Percentiles rank a stretch among this genome's conserved stretches.
Conservation (phyloP, 495 filamentous ascomycete genomes). For the Usnea hakonensis region DNA sequence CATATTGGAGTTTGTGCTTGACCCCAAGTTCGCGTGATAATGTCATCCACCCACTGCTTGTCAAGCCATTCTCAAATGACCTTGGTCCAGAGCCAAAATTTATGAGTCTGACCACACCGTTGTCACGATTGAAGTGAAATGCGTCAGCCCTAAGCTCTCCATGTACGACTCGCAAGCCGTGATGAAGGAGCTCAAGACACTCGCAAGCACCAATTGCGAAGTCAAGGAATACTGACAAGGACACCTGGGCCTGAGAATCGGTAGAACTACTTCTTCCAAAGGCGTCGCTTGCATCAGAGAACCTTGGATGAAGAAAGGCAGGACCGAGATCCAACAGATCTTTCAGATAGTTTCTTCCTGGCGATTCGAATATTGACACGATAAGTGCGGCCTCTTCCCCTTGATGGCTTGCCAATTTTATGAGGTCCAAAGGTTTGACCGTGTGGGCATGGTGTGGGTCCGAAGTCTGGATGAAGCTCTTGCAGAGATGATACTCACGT, state of each 20-base stretch:
- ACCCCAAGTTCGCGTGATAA: slow-evolving; percentile 72
- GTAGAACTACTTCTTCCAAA: slow-evolving; percentile 25
- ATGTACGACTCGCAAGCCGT: slow-evolving; percentile 73
- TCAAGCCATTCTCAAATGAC: slow-evolving; percentile 81
- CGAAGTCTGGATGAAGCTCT: slow-evolving; percentile 57
- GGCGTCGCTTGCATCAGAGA: slow-evolving; percentile 39
- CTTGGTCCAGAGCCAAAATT: slow-evolving; percentile 77
- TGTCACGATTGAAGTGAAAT: slow-evolving; percentile 69
- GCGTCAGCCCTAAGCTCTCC: slow-evolving; percentile 83
- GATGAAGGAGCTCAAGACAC: slow-evolving; percentile 78
- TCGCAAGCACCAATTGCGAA: slow-evolving; percentile 82
- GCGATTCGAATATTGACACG: slow-evolving; percentile 71
- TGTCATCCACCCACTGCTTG: slow-evolving; percentile 73
- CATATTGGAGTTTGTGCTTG: slow-evolving; percentile 76
- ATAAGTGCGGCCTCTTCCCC: slow-evolving; percentile 58
- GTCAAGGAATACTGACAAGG: slow-evolving; percentile 68
- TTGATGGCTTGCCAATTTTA: slow-evolving; percentile 54
- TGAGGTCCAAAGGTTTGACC: slow-evolving; percentile 63
- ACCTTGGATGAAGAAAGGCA: slow-evolving; percentile 53
- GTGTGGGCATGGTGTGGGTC: slow-evolving; percentile 71
- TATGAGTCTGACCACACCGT: slow-evolving; percentile 63
- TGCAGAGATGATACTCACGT: slow-evolving; percentile 72
- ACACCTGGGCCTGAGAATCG: slow-evolving; percentile 49
- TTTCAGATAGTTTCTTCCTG: slow-evolving; percentile 63
- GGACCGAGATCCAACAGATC: slow-evolving; percentile 69